phyloP scores from a whole-genome alignment of 1,139 yeast species.

The Zygosaccharomyces sapae region DNA sequence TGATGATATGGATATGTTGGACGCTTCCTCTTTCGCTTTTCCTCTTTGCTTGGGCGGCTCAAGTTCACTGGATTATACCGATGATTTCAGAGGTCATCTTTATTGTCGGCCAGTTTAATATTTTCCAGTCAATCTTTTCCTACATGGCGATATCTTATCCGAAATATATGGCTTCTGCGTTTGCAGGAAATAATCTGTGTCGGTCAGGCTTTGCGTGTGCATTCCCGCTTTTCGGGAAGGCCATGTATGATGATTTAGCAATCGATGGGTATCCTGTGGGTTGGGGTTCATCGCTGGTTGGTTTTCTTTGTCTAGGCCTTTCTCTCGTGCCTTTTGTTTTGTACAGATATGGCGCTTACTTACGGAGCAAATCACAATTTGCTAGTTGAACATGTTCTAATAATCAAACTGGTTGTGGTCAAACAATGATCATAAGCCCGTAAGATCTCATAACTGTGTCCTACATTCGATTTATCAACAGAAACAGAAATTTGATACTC shows the following conservation, averaged over 20 bases:
- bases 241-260: not conserved
- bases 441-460: not conserved
- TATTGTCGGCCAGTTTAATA: conserved; percentile 40
- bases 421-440: not conserved
- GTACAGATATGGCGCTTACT: not conserved
- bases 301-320: not conserved
- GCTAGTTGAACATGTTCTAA: not conserved
- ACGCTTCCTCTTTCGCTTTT: conserved; percentile 20
- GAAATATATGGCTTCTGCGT: not conserved
- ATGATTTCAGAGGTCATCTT: conserved; percentile 43
- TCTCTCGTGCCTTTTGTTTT: not conserved
- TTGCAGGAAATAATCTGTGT: not conserved
- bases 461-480: not conserved
- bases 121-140: conserved; percentile 37
- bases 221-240: not conserved
- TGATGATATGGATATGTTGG: conserved; percentile 20
- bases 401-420: not conserved
- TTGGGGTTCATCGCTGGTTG: not conserved
- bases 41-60: conserved; percentile 44
- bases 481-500: not conserved
- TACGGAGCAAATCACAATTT: not conserved
- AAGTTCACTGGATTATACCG: conserved; percentile 45
- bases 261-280: not conserved
- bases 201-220: not conserved
- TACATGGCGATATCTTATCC: not conserved